phyloP scores from a whole-genome alignment of 1,284 basidiomycete genomes.

The Sutorius eximius region DNA sequence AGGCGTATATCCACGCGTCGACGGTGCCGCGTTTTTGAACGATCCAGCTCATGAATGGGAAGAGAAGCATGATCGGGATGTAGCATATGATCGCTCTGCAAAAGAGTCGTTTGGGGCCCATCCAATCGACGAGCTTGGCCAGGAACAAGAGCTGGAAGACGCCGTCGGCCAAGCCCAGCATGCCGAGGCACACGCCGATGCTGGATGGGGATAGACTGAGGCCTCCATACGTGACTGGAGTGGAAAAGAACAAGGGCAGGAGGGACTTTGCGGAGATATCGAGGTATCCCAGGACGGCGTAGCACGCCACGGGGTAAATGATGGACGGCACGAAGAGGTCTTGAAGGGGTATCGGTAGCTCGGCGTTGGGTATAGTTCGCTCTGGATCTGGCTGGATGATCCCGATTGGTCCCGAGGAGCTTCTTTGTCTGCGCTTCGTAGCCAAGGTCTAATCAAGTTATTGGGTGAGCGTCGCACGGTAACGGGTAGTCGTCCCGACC shows the following conservation, averaged over 20 bases:
- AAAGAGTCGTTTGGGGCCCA: constrained; percentile 54
- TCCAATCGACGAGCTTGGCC: constrained; percentile 46
- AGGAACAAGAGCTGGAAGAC: constrained; percentile 57
- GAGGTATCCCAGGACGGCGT: constrained; percentile 55
- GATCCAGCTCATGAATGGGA: constrained; percentile 53
- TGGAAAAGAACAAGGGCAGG: constrained; percentile 59
- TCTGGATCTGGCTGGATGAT: constrained; percentile 4
- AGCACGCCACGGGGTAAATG: constrained; percentile 57
- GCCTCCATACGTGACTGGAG: constrained; percentile 55
- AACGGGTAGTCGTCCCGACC: constrained; percentile 1
- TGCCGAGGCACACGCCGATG: constrained; percentile 49
- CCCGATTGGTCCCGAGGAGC: background rate
- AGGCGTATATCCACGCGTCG: constrained; percentile 15
- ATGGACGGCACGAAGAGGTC: constrained; percentile 49
- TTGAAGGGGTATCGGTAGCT: constrained; percentile 38
- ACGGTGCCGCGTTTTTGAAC: constrained; percentile 20
- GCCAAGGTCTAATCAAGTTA: constrained; percentile 19
- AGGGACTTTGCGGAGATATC: constrained; percentile 56
- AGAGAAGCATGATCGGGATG: constrained; percentile 48
- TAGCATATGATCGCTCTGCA: constrained; percentile 47
- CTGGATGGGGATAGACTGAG: constrained; percentile 47
- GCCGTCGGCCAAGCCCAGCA: constrained; percentile 52
- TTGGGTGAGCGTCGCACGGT: constrained; percentile 1
- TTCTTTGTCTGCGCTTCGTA: constrained; percentile 5
- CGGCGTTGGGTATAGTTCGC: background rate